Conservation (phyloP, 176 grass and related monocot genomes). For the Phoenix roebelenii region DNA sequence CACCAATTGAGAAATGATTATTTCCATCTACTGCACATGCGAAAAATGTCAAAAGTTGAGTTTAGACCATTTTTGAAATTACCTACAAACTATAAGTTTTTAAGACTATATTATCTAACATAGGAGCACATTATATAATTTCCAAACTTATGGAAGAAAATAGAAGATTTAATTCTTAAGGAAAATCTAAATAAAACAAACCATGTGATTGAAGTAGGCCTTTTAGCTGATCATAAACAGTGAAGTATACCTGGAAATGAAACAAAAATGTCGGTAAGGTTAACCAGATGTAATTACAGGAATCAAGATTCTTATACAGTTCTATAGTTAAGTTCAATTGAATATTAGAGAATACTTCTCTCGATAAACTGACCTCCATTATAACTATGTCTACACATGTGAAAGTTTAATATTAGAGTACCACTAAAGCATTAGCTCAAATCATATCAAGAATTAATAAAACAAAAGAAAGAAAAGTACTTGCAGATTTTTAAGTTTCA, state of each 20-base stretch:
- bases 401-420: no score
- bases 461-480: neutral
- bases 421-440: no score
- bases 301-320: neutral
- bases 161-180: neutral
- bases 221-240: constrained; percentile 72
- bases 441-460: no score
- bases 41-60: constrained; percentile 1
- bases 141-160: constrained; percentile 14
- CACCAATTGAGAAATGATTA: constrained; percentile 40
- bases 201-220: constrained; percentile 43
- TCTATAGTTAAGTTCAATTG: neutral
- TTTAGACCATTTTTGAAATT: no score
- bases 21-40: constrained; percentile 15
- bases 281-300: neutral
- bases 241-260: constrained; percentile 68
- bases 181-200: constrained; percentile 10
- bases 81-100: no score
- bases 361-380: no score
- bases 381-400: no score
- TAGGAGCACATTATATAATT: no score
- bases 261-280: neutral
- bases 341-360: no score
- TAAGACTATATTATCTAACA: no score
- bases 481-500: neutral